A percentile compares a stretch with the other conserved stretches of the same genome.
phyloP scores from a whole-genome alignment of 495 filamentous ascomycete species.

The Bryoglossum gracile region DNA sequence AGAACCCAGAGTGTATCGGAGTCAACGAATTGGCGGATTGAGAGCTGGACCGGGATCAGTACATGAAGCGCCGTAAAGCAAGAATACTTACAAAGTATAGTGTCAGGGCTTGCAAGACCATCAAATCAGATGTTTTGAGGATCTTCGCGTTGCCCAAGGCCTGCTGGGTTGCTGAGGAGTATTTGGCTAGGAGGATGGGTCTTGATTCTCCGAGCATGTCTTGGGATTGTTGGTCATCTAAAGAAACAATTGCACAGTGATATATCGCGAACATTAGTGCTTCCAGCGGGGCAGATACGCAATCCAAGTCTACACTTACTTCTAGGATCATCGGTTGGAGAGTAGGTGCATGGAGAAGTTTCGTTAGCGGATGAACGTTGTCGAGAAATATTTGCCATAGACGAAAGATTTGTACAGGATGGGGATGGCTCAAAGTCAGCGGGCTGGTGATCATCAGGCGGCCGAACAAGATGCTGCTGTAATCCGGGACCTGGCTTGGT shows the following conservation, averaged over 20 bases:
- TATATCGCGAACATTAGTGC: conserved; percentile 50
- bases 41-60: no score
- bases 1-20: no score
- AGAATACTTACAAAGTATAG: conserved; percentile 47
- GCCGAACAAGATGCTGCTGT: no score
- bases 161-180: conserved; percentile 39
- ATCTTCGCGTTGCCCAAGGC: conserved; percentile 43
- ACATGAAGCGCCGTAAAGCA: no score
- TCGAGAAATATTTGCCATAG: conserved; percentile 48
- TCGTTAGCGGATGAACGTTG: conserved; percentile 61
- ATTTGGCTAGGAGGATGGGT: conserved; percentile 32
- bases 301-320: conserved; percentile 28
- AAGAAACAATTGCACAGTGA: conserved; percentile 38
- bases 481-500: no score
- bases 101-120: conserved; percentile 47
- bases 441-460: no score
- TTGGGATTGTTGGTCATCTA: conserved; percentile 43
- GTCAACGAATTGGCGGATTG: no score
- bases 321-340: conserved; percentile 45
- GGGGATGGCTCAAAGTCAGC: no score
- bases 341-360: conserved; percentile 61
- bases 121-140: conserved; percentile 43
- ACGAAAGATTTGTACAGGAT: conserved; percentile 14
- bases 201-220: conserved; percentile 38
- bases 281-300: conserved; percentile 41